Percentiles rank a stretch among this genome's conserved stretches.
Evolutionary conservation across 2,329 filamentous ascomycete genomes (phyloP).

Genomic region (Botrytis porri): DNA sequence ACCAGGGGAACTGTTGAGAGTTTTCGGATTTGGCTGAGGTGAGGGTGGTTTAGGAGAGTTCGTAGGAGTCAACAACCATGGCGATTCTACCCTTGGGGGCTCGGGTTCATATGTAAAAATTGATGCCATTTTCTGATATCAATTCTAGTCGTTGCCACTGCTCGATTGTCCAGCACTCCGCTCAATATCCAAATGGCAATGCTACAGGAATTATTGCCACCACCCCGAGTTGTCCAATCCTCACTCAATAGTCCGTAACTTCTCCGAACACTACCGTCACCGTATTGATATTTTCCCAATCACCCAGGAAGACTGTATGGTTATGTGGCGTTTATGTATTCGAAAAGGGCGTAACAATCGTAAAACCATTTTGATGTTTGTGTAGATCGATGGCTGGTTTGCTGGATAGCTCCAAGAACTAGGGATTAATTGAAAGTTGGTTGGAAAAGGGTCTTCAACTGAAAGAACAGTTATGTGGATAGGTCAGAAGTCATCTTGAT

Average conservation of each 20-base stretch:
- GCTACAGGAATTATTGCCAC: neutral
- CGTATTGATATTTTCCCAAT: conserved; percentile 24
- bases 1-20: conserved; percentile 25
- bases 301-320: conserved; percentile 46
- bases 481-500: conserved; percentile 18
- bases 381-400: conserved; percentile 6
- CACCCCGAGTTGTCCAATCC: neutral
- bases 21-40: conserved; percentile 26
- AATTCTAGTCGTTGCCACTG: neutral
- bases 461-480: conserved; percentile 13
- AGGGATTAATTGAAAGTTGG: neutral
- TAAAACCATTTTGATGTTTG: conserved; percentile 48
- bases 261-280: conserved; percentile 22
- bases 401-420: neutral
- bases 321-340: conserved; percentile 49
- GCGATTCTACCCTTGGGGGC: conserved; percentile 82
- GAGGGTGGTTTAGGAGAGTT: conserved; percentile 38
- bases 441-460: neutral
- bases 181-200: neutral
- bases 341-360: conserved; percentile 41
- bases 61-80: conserved; percentile 69
- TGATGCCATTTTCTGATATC: conserved; percentile 65
- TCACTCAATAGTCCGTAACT: neutral
- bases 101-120: conserved; percentile 95
- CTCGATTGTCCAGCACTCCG: neutral